phyloP scores from a whole-genome alignment of 495 filamentous ascomycete genomes.

The Penicillium alfredii region DNA sequence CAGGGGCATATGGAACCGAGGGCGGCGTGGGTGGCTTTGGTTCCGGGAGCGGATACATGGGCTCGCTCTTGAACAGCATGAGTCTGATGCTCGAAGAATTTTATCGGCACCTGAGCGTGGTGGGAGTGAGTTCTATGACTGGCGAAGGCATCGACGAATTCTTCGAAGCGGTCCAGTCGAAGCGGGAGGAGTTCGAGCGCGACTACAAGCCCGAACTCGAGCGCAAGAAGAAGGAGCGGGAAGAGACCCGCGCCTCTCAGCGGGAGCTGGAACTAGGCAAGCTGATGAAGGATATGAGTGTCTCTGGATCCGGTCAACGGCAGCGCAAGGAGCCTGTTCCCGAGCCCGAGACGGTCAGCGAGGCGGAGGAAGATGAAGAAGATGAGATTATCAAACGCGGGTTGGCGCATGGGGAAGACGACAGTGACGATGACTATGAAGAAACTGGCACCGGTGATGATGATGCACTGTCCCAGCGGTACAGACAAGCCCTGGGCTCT shows the following conservation, averaged over 20 bases:
- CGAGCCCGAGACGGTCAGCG: conserved; percentile 46
- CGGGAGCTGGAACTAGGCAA: conserved; percentile 78
- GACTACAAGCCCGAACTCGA: conserved; percentile 94
- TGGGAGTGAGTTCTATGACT: conserved; percentile 89
- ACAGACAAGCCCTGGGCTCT: conserved; percentile 39
- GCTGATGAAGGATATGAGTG: conserved; percentile 91
- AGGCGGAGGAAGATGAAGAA: conserved; percentile 44
- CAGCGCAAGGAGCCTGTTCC: conserved; percentile 17
- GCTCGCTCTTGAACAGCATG: conserved; percentile 94
- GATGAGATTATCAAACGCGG: conserved; percentile 27
- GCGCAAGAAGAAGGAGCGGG: conserved; percentile 64
- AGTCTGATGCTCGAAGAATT: conserved; percentile 97
- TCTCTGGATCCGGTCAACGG: conserved; percentile 46
- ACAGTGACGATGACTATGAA: conserved; percentile 32
- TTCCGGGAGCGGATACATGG: conserved; percentile 90
- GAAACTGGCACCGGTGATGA: conserved; percentile 30
- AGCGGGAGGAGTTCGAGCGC: conserved; percentile 80
- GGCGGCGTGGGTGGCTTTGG: conserved; percentile 55
- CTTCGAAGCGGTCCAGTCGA: conserved; percentile 78
- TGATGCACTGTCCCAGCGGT: conserved; percentile 40
- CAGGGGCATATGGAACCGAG: conserved; percentile 68
- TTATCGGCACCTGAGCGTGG: conserved; percentile 84
- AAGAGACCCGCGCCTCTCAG: conserved; percentile 60
- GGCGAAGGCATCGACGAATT: conserved; percentile 89
- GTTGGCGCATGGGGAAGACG: conserved; percentile 28